These are phyloP conservation scores for Massospora cicadina DNA, from an alignment of 371 early-diverging fungal species.

Conservation along the genomic window DNA sequence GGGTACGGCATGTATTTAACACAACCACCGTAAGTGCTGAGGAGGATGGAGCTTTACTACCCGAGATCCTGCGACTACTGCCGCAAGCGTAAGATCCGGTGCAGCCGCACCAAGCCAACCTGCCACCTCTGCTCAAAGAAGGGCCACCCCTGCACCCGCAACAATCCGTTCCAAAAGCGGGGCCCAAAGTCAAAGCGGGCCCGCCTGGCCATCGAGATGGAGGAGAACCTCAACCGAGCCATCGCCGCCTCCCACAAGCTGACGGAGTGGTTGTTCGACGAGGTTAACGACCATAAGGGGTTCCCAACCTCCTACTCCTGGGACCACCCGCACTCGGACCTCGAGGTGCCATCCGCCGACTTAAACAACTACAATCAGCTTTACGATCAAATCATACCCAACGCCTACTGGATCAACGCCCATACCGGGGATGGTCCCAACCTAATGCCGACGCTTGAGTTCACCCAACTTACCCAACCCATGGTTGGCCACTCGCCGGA, in stretches of 20 bases:
- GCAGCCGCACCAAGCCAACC: constrained; percentile 21
- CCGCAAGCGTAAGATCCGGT: constrained; percentile 25
- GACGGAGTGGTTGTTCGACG: neutral
- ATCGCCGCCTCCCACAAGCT: neutral
- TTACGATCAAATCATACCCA: no score
- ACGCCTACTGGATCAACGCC: no score
- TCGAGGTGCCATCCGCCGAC: no score
- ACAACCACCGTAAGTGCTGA: no score
- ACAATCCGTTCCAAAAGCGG: constrained; percentile 20
- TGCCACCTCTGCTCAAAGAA: constrained; percentile 24
- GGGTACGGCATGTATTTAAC: no score
- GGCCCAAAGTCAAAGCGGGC: constrained; percentile 23
- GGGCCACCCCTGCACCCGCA: constrained; percentile 26
- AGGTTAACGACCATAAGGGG: neutral
- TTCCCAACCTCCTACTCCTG: neutral
- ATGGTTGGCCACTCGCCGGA: no score
- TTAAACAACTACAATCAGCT: no score
- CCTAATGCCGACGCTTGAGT: no score
- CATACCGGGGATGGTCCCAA: no score
- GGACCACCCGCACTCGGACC: neutral
- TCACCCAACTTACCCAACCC: no score
- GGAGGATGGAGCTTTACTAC: neutral
- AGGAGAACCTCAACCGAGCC: neutral
- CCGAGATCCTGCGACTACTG: constrained; percentile 19
- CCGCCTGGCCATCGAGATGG: neutral